Percentiles rank a stretch among this genome's conserved stretches.
Conservation (phyloP, 768 basidiomycete genomes). For the Strobilomyces echinocephalus region DNA sequence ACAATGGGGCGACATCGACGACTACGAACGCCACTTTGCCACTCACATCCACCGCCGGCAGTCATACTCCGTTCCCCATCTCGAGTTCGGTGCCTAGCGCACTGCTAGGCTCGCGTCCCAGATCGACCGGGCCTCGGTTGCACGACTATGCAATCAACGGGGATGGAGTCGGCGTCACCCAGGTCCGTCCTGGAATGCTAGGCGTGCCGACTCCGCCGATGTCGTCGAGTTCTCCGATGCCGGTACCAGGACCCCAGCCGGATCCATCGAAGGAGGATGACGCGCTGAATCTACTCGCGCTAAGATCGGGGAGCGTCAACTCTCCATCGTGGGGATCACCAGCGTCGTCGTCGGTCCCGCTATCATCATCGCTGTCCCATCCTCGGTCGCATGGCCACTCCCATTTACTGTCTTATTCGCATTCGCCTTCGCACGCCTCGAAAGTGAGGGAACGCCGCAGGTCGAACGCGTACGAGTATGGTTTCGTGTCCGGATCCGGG, state of each 20-base stretch:
- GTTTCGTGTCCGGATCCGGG: not conserved
- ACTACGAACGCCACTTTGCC: slow-evolving; percentile 1
- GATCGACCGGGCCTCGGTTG: slow-evolving; percentile 50
- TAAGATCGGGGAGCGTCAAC: slow-evolving; percentile 11
- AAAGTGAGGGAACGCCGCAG: slow-evolving; percentile 6
- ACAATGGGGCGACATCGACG: slow-evolving; percentile 5
- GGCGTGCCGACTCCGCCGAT: slow-evolving; percentile 25
- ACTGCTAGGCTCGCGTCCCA: not conserved
- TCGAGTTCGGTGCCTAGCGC: slow-evolving; percentile 51
- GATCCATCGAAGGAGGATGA: slow-evolving; percentile 18
- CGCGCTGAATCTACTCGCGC: slow-evolving; percentile 25
- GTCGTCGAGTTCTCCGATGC: not conserved
- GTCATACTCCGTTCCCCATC: slow-evolving; percentile 24
- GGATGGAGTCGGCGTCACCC: slow-evolving; percentile 42
- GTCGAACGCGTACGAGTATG: slow-evolving; percentile 17
- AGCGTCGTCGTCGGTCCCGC: slow-evolving; percentile 17
- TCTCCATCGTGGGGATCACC: slow-evolving; percentile 1
- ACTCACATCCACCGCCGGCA: slow-evolving; percentile 3
- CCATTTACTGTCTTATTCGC: not conserved
- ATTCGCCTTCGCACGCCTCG: slow-evolving; percentile 3
- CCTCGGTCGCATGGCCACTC: not conserved
- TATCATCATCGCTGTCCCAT: not conserved
- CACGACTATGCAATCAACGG: slow-evolving; percentile 55
- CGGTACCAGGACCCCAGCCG: not conserved
- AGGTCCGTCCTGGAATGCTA: slow-evolving; percentile 56